Percentiles rank a stretch among this genome's conserved stretches.
Conservation (phyloP, 345 rosid genomes). For the Brassica cretica region DNA sequence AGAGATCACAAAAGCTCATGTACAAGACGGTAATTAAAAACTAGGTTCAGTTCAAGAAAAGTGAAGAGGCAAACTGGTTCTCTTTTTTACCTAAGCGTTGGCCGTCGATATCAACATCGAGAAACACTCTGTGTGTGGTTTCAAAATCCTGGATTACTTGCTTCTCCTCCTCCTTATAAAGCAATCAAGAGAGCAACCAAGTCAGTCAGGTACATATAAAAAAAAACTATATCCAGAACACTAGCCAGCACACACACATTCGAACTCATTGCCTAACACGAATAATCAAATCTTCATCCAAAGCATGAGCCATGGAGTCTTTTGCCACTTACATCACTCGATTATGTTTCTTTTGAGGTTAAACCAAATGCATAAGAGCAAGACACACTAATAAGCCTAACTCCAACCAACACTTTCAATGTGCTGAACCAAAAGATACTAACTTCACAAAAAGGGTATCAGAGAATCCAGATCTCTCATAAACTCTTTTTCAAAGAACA, state of each 20-base stretch:
- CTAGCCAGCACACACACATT: neutral
- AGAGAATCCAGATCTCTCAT: conserved; percentile 29
- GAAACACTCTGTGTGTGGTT: conserved; percentile 86
- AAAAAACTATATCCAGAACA: no score
- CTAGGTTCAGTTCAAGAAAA: no score
- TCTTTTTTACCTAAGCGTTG: conserved; percentile 69
- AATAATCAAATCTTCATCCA: neutral
- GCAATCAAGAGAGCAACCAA: conserved; percentile 16
- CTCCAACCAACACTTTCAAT: neutral
- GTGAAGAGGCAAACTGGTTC: no score
- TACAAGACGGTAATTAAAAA: no score
- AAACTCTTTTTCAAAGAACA: no score
- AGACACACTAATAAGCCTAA: neutral
- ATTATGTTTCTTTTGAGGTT: neutral
- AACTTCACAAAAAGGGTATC: neutral
- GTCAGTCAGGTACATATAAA: neutral
- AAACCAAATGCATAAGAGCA: neutral
- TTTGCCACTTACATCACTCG: neutral
- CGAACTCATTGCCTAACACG: conserved; percentile 11
- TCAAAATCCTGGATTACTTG: conserved; percentile 54
- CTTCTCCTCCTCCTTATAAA: conserved; percentile 58
- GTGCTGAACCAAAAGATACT: conserved; percentile 1
- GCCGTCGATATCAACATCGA: conserved; percentile 89
- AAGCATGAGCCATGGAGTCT: neutral
- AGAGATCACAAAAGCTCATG: neutral